A percentile compares a stretch with the other conserved stretches of the same genome.
phyloP scores from a whole-genome alignment of 2,329 filamentous ascomycete species.

The Nemania abortiva region DNA sequence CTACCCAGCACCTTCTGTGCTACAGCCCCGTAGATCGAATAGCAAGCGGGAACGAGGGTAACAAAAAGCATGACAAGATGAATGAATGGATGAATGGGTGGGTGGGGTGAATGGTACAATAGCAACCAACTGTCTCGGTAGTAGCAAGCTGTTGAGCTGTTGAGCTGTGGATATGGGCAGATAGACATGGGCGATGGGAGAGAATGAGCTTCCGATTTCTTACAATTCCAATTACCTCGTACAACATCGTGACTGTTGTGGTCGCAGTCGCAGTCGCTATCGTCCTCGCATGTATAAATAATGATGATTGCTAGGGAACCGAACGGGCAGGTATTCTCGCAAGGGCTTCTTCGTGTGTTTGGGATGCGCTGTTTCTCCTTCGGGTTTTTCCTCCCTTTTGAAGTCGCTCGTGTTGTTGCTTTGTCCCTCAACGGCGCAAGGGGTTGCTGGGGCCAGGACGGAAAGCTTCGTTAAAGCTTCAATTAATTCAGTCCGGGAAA shows the following conservation, averaged over 20 bases:
- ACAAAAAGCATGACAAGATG: too few relatives aligned
- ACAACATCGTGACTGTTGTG: slow-evolving; percentile 73
- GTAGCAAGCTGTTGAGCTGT: too few relatives aligned
- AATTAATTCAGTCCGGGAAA: neutral
- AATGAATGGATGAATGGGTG: too few relatives aligned
- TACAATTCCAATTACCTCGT: slow-evolving; percentile 97
- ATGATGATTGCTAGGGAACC: too few relatives aligned
- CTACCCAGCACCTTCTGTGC: too few relatives aligned
- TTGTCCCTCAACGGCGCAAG: neutral
- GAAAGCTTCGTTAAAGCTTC: neutral
- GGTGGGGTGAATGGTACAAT: neutral
- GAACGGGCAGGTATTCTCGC: neutral
- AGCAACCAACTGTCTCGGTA: too few relatives aligned
- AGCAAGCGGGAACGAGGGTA: too few relatives aligned
- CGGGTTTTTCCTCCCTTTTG: neutral
- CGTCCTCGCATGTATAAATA: neutral
- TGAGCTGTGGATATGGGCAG: too few relatives aligned
- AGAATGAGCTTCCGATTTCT: too few relatives aligned
- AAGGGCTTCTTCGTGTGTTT: neutral
- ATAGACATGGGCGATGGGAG: too few relatives aligned
- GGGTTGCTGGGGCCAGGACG: neutral
- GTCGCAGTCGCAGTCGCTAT: neutral
- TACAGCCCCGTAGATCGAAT: too few relatives aligned
- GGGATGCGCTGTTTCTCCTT: neutral
- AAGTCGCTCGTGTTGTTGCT: neutral